Percentiles rank a stretch among this genome's conserved stretches.
Evolutionary conservation across 1,139 yeast genomes (phyloP).

Genomic region (Pichia sp.): DNA sequence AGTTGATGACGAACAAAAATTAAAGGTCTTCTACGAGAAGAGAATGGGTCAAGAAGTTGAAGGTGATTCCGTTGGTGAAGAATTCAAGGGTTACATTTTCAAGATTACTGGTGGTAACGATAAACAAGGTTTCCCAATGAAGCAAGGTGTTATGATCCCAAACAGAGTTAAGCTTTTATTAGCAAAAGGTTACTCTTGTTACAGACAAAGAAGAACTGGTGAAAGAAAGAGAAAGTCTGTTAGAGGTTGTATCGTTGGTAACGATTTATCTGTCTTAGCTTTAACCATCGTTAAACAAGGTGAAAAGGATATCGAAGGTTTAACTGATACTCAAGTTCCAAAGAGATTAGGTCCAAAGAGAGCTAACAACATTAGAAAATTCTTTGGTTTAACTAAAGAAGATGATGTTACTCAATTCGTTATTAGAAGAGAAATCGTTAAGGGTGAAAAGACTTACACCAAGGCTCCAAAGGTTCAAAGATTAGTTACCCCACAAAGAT

Average conservation of each 20-base stretch:
- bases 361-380: slow-evolving; percentile 99
- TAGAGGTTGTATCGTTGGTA: slow-evolving; percentile 98
- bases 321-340: slow-evolving; percentile 91
- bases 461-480: slow-evolving; percentile 99
- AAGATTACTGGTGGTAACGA: slow-evolving; percentile 99
- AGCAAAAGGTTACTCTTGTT: slow-evolving; percentile 94
- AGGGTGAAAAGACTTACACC: slow-evolving; percentile 98
- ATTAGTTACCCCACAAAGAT: slow-evolving; percentile 97
- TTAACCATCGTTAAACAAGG: slow-evolving; percentile 96
- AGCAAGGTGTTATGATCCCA: slow-evolving; percentile 99
- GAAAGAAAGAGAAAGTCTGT: slow-evolving; percentile 99
- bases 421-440: slow-evolving; percentile 95
- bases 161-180: slow-evolving; percentile 97
- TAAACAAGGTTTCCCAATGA: slow-evolving; percentile 99
- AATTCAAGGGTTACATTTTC: slow-evolving; percentile 98
- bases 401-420: slow-evolving; percentile 92
- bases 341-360: slow-evolving; percentile 99
- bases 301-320: slow-evolving; percentile 90
- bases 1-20: slow-evolving; percentile 98
- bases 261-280: slow-evolving; percentile 93
- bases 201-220: slow-evolving; percentile 99
- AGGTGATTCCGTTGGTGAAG: slow-evolving; percentile 97
- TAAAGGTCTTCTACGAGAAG: slow-evolving; percentile 98
- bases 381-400: slow-evolving; percentile 97
- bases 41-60: slow-evolving; percentile 99